Percentiles rank a stretch among this genome's conserved stretches.
phyloP scores from a whole-genome alignment of 2,329 filamentous ascomycete genomes.

The Monosporascus sp. region DNA sequence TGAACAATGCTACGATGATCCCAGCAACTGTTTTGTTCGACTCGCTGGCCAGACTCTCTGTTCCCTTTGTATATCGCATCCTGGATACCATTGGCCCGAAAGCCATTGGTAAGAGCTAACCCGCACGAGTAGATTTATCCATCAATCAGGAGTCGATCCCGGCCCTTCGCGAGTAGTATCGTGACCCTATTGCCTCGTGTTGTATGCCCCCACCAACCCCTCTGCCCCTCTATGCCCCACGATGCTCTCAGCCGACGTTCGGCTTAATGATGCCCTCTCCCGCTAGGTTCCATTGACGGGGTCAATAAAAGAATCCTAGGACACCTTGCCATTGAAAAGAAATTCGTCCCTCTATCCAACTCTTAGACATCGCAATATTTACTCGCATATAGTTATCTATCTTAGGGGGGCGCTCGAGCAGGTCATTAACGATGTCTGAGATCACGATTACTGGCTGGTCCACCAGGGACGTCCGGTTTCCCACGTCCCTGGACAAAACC shows the following conservation, averaged over 20 bases:
- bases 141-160: conserved; percentile 20
- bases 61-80: not conserved
- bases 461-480: conserved; percentile 71
- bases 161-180: not conserved
- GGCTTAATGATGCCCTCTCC: not conserved
- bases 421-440: conserved; percentile 37
- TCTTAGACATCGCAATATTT: not conserved
- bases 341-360: not conserved
- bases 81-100: conserved; percentile 1
- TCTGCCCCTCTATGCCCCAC: not conserved
- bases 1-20: too few relatives aligned
- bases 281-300: not conserved
- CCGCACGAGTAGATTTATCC: conserved; percentile 20
- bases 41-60: not conserved
- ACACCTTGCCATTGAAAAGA: not conserved
- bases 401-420: not conserved
- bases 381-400: not conserved
- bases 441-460: conserved; percentile 68
- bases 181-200: conserved; percentile 1
- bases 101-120: not conserved
- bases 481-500: conserved; percentile 94
- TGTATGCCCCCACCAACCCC: not conserved
- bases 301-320: not conserved
- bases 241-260: not conserved
- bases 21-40: too few relatives aligned